Evolutionary conservation across 345 rosid species (phyloP), one percentile per base, ranked within the genome.

Genomic region (Pseudoturritis turrita): DNA sequence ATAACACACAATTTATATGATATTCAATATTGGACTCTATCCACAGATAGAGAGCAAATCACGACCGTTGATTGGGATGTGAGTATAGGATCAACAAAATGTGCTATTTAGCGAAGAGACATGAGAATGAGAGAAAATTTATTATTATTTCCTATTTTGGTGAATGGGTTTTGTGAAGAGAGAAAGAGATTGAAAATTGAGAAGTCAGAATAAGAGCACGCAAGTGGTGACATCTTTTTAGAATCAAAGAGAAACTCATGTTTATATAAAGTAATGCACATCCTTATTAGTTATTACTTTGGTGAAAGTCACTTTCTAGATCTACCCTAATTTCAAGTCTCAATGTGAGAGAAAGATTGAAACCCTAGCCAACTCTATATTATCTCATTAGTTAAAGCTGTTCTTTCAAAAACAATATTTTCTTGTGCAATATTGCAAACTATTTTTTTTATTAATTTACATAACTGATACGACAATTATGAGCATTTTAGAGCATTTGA

Each of bases 131-230:
- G 68, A 60, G 78, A 60, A 59, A 41, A 3, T 15, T 51, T 11
- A 31, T 46, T 40, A 67, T 33, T 25, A 52, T 75, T 60, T 31
- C 74, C 57, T 68, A 75, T 40, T 75, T 41, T 60, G 57, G 55
- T 43, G 40, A 51, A 67, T 51, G 62, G 39, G 50, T 36, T 55
- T 60, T 43, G 39, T 14, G 28, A 41, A 41, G 72, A 72, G 69
- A 60, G 55, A 65, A 40, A 74, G 55, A 65, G 57, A 40, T 57
- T 49, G 54, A 41, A 65, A 61, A 75, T 21, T 23, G 74, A 60
- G 69, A 75, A 68, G 78, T 75, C 57, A 60, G 74, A 68, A 75
- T 75, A 61, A 68, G 78, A 68, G 74, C 78, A 75, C 69, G 61
- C 78, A 75, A 68, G 74, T 61, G 64, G 64, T 44, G 70, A 61